Conservation (phyloP, 768 basidiomycete genomes). For the Stropharia rugosoannulata region DNA sequence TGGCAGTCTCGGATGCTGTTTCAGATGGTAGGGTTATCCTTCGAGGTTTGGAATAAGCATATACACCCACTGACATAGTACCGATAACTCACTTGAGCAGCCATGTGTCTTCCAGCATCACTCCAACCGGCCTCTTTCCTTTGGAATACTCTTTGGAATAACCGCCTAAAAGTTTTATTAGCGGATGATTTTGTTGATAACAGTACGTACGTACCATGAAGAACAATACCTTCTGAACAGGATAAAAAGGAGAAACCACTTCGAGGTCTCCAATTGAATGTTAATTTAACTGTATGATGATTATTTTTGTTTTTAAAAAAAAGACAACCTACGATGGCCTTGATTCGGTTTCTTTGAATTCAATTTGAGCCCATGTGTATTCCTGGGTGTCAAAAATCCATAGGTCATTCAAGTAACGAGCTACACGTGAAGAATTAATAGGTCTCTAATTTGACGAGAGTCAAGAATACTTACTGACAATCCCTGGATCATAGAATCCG, state of each 20-base stretch:
- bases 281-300: background rate
- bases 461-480: slow-evolving; percentile 54
- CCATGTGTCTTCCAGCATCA: slow-evolving; percentile 94
- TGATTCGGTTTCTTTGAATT: slow-evolving; percentile 67
- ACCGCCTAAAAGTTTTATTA: slow-evolving; percentile 51
- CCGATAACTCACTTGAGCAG: slow-evolving; percentile 57
- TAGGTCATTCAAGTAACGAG: slow-evolving; percentile 78
- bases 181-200: background rate
- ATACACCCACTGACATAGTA: background rate
- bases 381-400: slow-evolving; percentile 88
- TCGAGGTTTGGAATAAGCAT: background rate
- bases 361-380: slow-evolving; percentile 82
- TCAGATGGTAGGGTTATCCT: slow-evolving; percentile 23
- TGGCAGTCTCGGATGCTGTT: slow-evolving; percentile 9
- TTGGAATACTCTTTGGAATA: slow-evolving; percentile 90
- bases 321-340: slow-evolving; percentile 62
- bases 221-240: slow-evolving; percentile 70
- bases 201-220: slow-evolving; percentile 57
- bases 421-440: slow-evolving; percentile 30
- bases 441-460: background rate
- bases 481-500: slow-evolving; percentile 87
- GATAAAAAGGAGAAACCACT: slow-evolving; percentile 87
- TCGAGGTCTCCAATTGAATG: slow-evolving; percentile 46
- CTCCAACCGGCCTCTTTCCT: slow-evolving; percentile 79
- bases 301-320: too few species aligned